Evolutionary conservation across 2,329 filamentous ascomycete genomes (phyloP).

Genomic region (Aspergillus pseudonomiae): DNA sequence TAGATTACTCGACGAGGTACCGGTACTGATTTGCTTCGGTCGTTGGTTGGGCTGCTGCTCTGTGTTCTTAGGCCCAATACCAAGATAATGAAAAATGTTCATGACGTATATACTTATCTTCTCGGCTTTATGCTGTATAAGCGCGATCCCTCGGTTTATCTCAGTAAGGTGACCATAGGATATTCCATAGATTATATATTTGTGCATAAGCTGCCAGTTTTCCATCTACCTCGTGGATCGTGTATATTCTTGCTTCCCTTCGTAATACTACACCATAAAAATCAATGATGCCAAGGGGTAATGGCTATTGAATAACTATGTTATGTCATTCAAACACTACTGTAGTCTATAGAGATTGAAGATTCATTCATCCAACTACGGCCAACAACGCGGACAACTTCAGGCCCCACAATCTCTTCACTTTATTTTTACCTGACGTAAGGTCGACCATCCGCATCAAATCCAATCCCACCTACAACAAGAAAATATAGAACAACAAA

Average conservation of each 20-base stretch:
- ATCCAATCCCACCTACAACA: constrained; percentile 9
- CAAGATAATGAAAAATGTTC: background rate
- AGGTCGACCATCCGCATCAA: constrained; percentile 17
- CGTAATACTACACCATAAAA: background rate
- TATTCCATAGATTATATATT: background rate
- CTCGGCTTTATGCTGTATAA: background rate
- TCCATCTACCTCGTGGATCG: background rate
- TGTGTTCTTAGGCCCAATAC: background rate
- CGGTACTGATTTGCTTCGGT: constrained; percentile 55
- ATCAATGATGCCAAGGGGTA: too few relatives aligned
- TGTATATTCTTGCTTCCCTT: background rate
- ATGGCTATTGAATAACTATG: background rate
- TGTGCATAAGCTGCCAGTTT: too few relatives aligned
- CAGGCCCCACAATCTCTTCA: constrained; percentile 23
- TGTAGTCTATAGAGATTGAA: background rate
- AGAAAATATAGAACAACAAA: constrained; percentile 20
- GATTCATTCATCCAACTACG: background rate
- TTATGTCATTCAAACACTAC: background rate
- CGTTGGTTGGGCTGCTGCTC: background rate
- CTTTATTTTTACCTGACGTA: constrained; percentile 21
- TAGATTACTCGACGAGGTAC: constrained; percentile 69
- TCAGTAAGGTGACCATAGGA: background rate
- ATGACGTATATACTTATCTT: background rate
- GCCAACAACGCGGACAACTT: constrained; percentile 4
- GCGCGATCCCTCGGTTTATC: background rate